Conservation (phyloP, 1,139 yeast genomes). For the Scheffersomyces illinoinensis region DNA sequence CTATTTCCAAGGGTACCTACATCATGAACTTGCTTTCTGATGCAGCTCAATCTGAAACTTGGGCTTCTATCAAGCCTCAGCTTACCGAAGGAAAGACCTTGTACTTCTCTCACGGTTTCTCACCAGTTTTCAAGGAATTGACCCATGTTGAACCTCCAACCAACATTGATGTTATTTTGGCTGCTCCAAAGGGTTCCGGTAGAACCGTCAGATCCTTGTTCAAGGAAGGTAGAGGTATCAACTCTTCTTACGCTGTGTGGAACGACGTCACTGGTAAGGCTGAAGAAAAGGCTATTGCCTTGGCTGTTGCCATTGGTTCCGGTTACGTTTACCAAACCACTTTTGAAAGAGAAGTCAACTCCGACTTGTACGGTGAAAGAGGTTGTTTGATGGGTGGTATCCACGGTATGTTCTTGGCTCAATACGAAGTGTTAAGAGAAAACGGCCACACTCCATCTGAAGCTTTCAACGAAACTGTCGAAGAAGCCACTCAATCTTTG, state of each 20-base stretch:
- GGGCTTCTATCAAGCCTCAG: slow-evolving; percentile 84
- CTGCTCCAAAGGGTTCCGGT: slow-evolving; percentile 99
- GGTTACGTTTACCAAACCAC: slow-evolving; percentile 99
- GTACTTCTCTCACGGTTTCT: slow-evolving; percentile 99
- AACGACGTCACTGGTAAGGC: slow-evolving; percentile 99
- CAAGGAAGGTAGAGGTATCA: slow-evolving; percentile 99
- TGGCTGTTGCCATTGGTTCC: slow-evolving; percentile 98
- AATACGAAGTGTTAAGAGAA: slow-evolving; percentile 99
- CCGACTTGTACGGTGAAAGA: slow-evolving; percentile 99
- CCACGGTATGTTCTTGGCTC: slow-evolving; percentile 99
- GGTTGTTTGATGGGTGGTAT: slow-evolving; percentile 99
- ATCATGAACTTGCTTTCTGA: slow-evolving; percentile 98
- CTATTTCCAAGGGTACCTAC: slow-evolving; percentile 87
- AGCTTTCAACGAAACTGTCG: slow-evolving; percentile 99
- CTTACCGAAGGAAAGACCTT: slow-evolving; percentile 96
- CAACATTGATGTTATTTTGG: slow-evolving; percentile 94
- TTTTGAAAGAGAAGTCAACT: slow-evolving; percentile 98
- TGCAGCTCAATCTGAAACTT: slow-evolving; percentile 99
- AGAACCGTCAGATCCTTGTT: slow-evolving; percentile 98
- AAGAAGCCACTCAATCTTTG: slow-evolving; percentile 98
- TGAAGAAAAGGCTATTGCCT: slow-evolving; percentile 97
- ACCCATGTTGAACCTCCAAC: slow-evolving; percentile 95
- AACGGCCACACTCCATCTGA: slow-evolving; percentile 99
- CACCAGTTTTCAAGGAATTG: slow-evolving; percentile 97
- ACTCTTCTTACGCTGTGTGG: slow-evolving; percentile 99